Base-by-base conservation (phyloP, 768 basidiomycete genomes). In the Panaeolus cyanescens region DNA sequence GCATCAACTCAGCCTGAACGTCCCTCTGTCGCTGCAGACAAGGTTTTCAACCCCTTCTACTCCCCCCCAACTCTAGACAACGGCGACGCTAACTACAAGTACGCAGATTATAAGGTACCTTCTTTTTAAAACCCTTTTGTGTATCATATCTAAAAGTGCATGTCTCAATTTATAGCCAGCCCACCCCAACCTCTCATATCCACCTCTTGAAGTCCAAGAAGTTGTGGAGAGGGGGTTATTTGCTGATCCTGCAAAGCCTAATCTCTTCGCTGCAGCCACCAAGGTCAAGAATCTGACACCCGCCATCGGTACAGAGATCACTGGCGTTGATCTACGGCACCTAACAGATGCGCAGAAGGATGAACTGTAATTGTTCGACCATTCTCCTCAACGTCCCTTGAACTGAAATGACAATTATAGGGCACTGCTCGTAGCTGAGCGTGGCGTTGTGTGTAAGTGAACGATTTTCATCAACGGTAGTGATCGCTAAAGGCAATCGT, bases 291-390 rank as follows among this genome's bases (percentile, higher is more conserved):
- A 91, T 65, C 74, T 92, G 50, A 90, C 89, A 0, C 89, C 88
- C 1, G 77, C 81, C 34, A 88, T 93, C 65, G 92, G 91, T 17
- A 91, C 90, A 30, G 92, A 93, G 70, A 76, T 93, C 53, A 70
- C 75, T 4, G 92, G 91, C 6, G 76, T 93, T 63, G 91, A 94
- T 73, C 79, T 94, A 25, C 79, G 87, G 59, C 85, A 90, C 67
- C 77, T 93, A 8, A 80, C 86, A 2, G 77, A 82, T 59, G 61
- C 75, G 30, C 91, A 93, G 72, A 93, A 91, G 74, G 90, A 93
- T 68, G 92, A 93, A 67, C 79, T 93, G 90, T 91, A 64, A 64
- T 85, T 73, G 42, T 34, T 37, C 22, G 20, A 22, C 28, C 19
- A 54, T 20, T n/a, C 19, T 30, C 10, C 0, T 12, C 20, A 1